A percentile compares a stretch with the other conserved stretches of the same genome.
phyloP scores from a whole-genome alignment of 2,329 filamentous ascomycete species.

The Trichoderma sp. region DNA sequence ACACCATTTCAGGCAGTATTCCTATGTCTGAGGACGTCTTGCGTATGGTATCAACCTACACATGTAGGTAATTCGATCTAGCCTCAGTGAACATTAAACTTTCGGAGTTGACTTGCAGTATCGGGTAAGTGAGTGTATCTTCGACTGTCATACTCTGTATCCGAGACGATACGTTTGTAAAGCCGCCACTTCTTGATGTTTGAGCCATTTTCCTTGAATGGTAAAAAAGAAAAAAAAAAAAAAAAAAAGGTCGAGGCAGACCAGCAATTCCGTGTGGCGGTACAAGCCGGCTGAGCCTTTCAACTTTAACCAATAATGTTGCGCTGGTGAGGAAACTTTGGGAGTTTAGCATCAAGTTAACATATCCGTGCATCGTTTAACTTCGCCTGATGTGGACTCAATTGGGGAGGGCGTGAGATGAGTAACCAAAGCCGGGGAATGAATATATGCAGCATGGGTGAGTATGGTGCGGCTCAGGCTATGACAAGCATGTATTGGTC shows the following conservation, averaged over 20 bases:
- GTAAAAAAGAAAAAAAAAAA: neutral
- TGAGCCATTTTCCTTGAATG: neutral
- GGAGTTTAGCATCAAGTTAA: neutral
- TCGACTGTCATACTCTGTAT: neutral
- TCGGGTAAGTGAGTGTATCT: conserved; percentile 8
- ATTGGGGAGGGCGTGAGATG: neutral
- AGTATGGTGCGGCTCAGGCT: neutral
- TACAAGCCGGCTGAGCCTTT: neutral
- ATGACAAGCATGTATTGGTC: neutral
- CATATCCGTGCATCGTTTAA: neutral
- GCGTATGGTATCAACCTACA: neutral
- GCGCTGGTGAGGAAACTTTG: neutral
- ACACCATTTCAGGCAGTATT: neutral
- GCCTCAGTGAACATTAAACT: neutral
- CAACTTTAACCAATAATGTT: neutral
- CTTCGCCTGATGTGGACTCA: neutral
- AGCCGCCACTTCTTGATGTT: neutral
- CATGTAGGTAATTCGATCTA: neutral
- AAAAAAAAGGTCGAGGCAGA: neutral
- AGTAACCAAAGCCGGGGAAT: neutral
- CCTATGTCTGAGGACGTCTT: neutral
- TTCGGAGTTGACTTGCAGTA: neutral
- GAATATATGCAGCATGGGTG: neutral
- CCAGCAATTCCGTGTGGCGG: neutral
- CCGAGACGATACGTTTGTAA: neutral